These are phyloP conservation scores for Dactylellina sp. DNA, from an alignment of 2,329 filamentous ascomycete species.

Conservation along the genomic window DNA sequence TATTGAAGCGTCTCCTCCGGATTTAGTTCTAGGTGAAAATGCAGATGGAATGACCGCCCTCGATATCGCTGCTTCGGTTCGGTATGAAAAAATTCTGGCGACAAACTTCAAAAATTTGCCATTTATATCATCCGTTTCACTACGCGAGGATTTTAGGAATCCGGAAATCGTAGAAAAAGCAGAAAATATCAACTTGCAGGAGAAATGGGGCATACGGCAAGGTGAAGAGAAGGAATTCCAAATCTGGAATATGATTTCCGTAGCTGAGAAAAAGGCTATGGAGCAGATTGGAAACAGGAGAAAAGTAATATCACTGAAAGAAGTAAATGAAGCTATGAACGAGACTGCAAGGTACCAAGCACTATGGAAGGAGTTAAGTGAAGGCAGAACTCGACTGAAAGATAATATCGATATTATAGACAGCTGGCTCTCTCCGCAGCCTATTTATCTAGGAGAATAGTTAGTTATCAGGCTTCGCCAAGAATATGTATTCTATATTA, in stretches of 20 bases:
- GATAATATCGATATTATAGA: no score
- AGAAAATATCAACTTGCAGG: no score
- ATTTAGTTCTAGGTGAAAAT: conserved; percentile 57
- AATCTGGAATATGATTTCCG: conserved; percentile 6
- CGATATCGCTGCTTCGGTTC: conserved; percentile 41
- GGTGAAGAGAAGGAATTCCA: neutral
- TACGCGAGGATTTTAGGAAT: neutral
- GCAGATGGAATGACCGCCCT: conserved; percentile 58
- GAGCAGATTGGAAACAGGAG: neutral
- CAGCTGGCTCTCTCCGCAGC: no score
- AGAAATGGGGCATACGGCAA: neutral
- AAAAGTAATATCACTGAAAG: conserved; percentile 15
- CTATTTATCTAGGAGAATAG: no score
- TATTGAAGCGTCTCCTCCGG: conserved; percentile 60
- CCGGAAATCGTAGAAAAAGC: no score
- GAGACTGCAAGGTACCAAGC: neutral
- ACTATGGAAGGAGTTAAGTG: no score
- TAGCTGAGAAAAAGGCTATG: neutral
- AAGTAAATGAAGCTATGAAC: no score
- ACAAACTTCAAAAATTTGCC: no score
- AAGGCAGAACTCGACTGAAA: no score
- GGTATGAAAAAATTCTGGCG: neutral
- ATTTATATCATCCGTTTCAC: no score
- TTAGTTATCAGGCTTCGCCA: no score
- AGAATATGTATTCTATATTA: no score